phyloP scores from a whole-genome alignment of 495 filamentous ascomycete species.

The Pseudoneurospora amorphoporcata region DNA sequence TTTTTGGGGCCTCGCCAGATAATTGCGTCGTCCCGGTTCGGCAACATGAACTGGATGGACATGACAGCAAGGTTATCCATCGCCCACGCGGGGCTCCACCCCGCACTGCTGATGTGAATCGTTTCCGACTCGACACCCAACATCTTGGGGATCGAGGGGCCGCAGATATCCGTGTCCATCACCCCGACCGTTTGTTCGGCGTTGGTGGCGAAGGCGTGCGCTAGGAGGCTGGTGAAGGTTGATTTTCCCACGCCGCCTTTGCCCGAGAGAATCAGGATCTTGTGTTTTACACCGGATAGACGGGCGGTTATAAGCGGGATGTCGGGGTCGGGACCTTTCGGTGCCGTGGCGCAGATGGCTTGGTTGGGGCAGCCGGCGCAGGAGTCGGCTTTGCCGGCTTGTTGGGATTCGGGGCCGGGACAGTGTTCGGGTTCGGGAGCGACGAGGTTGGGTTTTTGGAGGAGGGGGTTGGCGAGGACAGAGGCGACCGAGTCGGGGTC shows the following conservation, averaged over 20 bases:
- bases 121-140: constrained; percentile 90
- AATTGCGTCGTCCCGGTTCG: constrained; percentile 80
- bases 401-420: constrained; percentile 80
- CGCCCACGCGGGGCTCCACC: constrained; percentile 93
- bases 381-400: constrained; percentile 75
- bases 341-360: constrained; percentile 82
- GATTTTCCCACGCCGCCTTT: constrained; percentile 97
- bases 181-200: constrained; percentile 68
- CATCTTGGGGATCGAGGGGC: constrained; percentile 93
- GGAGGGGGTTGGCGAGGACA: constrained; percentile 56
- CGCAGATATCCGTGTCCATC: constrained; percentile 96
- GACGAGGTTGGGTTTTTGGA: constrained; percentile 66
- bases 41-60: constrained; percentile 97
- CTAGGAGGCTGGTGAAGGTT: constrained; percentile 78
- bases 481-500: constrained; percentile 47
- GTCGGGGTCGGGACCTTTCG: constrained; percentile 94
- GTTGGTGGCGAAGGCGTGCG: constrained; percentile 76
- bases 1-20: constrained; percentile 98
- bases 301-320: constrained; percentile 77
- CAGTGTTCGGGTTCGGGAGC: constrained; percentile 96
- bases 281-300: constrained; percentile 72
- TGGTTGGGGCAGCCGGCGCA: constrained; percentile 96
- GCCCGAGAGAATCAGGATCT: constrained; percentile 82
- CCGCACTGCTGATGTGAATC: constrained; percentile 69
- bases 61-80: constrained; percentile 85